Percentiles rank a stretch among this genome's conserved stretches.
Evolutionary conservation across 305 asterid genomes (phyloP).

Genomic region (Lippia alba): DNA sequence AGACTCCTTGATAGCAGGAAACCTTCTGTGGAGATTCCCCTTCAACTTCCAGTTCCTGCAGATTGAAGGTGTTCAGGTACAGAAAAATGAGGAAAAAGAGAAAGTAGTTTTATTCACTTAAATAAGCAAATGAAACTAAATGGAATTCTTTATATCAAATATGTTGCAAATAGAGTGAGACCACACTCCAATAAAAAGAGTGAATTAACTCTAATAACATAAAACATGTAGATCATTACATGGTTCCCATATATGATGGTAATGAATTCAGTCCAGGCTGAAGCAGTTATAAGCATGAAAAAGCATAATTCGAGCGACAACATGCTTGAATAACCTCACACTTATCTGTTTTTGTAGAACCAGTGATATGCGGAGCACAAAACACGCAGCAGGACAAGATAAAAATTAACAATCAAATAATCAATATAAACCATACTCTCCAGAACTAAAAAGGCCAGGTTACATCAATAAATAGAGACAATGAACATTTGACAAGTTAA

Average conservation of each 20-base stretch:
- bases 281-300: background rate
- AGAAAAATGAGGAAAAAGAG: background rate
- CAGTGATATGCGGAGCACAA: background rate
- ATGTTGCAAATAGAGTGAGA: background rate
- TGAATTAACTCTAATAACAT: background rate
- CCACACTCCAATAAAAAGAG: background rate
- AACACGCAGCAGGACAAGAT: background rate
- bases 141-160: background rate
- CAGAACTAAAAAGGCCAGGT: background rate
- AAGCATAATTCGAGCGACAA: background rate
- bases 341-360: background rate
- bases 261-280: background rate
- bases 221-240: background rate
- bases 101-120: background rate
- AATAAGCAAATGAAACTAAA: background rate
- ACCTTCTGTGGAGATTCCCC: slow-evolving; percentile 70
- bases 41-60: slow-evolving; percentile 73
- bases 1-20: slow-evolving; percentile 80
- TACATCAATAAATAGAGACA: background rate
- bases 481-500: background rate
- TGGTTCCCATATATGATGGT: background rate
- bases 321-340: background rate
- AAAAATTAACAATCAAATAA: background rate
- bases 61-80: slow-evolving; percentile 26
- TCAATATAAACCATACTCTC: background rate